A percentile compares a stretch with the other conserved stretches of the same genome.
Conservation (phyloP, 2,329 filamentous ascomycete genomes). For the Aschersonia sp. region DNA sequence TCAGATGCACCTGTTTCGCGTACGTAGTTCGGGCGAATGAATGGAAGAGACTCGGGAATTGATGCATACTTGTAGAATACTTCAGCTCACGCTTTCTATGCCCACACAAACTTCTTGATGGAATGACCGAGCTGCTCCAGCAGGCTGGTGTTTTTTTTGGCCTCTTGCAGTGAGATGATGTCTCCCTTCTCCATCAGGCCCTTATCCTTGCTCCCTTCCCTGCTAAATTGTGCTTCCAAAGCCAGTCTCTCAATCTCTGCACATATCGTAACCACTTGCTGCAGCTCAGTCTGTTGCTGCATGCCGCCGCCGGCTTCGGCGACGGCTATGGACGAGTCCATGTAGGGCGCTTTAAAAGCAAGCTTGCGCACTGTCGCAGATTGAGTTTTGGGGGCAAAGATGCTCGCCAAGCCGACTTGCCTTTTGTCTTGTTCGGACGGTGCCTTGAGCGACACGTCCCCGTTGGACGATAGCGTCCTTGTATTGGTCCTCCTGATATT, state of each 20-base stretch:
- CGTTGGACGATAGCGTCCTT: constrained; percentile 52
- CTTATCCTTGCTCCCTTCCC: constrained; percentile 25
- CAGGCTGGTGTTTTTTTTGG: constrained; percentile 73
- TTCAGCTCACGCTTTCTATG: constrained; percentile 14
- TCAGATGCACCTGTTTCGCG: constrained; percentile 73
- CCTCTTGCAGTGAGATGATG: constrained; percentile 74
- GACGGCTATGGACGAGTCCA: constrained; percentile 38
- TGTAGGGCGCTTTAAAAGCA: constrained; percentile 42
- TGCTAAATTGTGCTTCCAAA: constrained; percentile 28
- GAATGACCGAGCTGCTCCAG: constrained; percentile 80
- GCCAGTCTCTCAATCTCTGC: constrained; percentile 62
- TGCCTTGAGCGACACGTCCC: constrained; percentile 14
- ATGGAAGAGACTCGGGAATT: too few species aligned
- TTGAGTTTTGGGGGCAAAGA: constrained; percentile 24
- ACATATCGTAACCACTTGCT: constrained; percentile 51
- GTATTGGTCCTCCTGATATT: constrained; percentile 76
- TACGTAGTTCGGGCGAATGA: background rate
- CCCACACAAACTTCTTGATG: constrained; percentile 90
- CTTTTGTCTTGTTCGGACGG: constrained; percentile 9
- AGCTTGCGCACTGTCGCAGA: constrained; percentile 24
- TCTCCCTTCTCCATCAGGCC: constrained; percentile 43
- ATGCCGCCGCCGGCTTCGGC: constrained; percentile 27
- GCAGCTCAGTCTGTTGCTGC: constrained; percentile 32
- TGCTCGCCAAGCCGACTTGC: constrained; percentile 22
- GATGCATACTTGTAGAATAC: background rate